Base-by-base conservation (phyloP, 768 basidiomycete species). In the Mycena polygramma region DNA sequence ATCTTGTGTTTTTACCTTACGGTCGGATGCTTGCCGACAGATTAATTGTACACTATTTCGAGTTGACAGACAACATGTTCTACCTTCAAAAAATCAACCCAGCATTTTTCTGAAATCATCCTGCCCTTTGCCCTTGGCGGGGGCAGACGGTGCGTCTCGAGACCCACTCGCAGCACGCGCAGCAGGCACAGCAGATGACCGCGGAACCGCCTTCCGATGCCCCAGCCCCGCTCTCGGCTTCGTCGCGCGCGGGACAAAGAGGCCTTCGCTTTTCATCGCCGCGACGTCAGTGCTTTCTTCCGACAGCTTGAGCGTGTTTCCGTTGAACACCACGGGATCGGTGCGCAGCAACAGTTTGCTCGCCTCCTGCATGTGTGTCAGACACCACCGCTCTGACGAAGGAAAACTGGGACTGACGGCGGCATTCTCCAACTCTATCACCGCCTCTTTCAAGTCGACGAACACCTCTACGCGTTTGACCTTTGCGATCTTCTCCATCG, bases 81-180 rank as follows among this genome's bases (percentile, higher is more conserved):
- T n/a, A n/a, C n/a, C 30, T 30, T 30, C 30, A 30, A 30, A 6
- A 30, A 30, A 6, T 69, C 51, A 76, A 67, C 82, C 83, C 39
- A 97, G 79, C 91, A 97, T 92, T 76, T 91, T 94, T 66, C 96
- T 84, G 79, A 97, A 97, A 74, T 94, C 94, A 73, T 95, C 91
- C 77, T 96, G 95, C 2, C 89, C 88, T 77, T 87, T 91, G 37
- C 82, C 84, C 62, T 79, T 78, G 49, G 75, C 75, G 63, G 72
- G 61, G 55, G 39, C 69, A 70, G 46, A 24, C 43, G 8, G 57
- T 35, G 53, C 66, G 17, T 53, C 57, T 14, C 69, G 63, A 59
- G 73, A 74, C n/a, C 73, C 66, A 14, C 75, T 64, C 3, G 75
- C 67, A 10, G 79, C 63, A 39, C 72, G 66, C 14, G 76, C 53